Percentiles rank a stretch among this genome's conserved stretches.
Conservation (phyloP, 306 rosid species). For the Medicago ruthenica region DNA sequence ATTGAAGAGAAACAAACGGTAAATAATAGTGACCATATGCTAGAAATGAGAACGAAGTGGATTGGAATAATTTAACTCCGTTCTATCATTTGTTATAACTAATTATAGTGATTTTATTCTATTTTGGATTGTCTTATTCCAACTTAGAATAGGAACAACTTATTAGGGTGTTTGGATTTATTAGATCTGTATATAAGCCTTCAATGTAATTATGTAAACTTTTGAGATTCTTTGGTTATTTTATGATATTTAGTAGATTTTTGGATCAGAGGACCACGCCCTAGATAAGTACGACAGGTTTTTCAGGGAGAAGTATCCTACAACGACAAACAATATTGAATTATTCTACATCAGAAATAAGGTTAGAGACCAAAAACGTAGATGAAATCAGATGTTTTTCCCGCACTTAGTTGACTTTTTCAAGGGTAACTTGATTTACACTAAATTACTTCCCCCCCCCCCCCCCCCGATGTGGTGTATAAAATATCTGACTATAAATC, state of each 20-base stretch:
- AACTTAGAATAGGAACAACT: constrained; percentile 17
- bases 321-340: background rate
- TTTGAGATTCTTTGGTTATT: background rate
- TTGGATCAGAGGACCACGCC: background rate
- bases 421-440: background rate
- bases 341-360: too few relatives aligned
- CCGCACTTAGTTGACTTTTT: background rate
- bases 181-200: constrained; percentile 9
- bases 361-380: too few relatives aligned
- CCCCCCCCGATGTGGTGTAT: background rate
- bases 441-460: background rate
- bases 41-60: constrained; percentile 27
- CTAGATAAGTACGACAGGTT: background rate
- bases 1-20: constrained; percentile 28
- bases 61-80: background rate
- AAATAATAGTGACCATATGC: constrained; percentile 28
- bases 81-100: background rate
- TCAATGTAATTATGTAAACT: background rate
- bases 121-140: constrained; percentile 1
- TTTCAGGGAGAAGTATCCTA: background rate
- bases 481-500: background rate
- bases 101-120: constrained; percentile 3
- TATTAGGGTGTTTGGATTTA: constrained; percentile 22
- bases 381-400: background rate
- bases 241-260: too few relatives aligned